phyloP scores from a whole-genome alignment of 2,329 filamentous ascomycete genomes.

The Juglanconis juglandina region DNA sequence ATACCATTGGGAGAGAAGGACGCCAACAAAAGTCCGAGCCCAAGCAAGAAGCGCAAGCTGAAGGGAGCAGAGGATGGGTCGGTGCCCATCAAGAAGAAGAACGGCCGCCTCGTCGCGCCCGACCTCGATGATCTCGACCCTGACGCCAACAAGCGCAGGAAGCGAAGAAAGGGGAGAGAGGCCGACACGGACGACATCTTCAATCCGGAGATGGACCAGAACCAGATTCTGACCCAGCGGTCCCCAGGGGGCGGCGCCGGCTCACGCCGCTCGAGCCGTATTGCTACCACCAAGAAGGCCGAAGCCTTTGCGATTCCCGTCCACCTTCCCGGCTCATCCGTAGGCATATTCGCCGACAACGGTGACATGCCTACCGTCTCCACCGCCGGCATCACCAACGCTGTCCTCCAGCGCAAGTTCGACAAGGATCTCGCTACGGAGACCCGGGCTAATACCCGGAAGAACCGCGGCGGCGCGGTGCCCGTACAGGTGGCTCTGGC shows the following conservation, averaged over 20 bases:
- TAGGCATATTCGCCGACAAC: conserved; percentile 23
- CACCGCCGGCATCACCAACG: conserved; percentile 18
- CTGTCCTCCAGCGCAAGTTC: conserved; percentile 27
- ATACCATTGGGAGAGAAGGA: conserved; percentile 33
- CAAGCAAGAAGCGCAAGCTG: conserved; percentile 36
- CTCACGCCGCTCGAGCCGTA: conserved; percentile 10
- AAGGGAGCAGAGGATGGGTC: conserved; percentile 15
- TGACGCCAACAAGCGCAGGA: conserved; percentile 28
- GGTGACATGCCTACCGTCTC: conserved; percentile 18
- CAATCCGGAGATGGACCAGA: conserved; percentile 22
- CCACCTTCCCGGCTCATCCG: conserved; percentile 28
- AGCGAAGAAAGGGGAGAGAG: conserved; percentile 27
- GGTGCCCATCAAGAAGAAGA: conserved; percentile 18
- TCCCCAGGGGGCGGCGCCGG: not conserved
- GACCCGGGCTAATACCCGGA: conserved; percentile 42
- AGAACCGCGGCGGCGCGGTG: conserved; percentile 40
- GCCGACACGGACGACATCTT: conserved; percentile 23
- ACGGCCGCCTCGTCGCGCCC: conserved; percentile 23
- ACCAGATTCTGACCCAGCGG: conserved; percentile 14
- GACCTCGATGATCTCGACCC: conserved; percentile 25
- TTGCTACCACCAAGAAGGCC: conserved; percentile 22
- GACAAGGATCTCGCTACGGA: conserved; percentile 41
- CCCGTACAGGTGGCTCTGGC: conserved; percentile 29
- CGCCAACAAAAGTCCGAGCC: conserved; percentile 35
- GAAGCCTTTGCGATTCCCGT: conserved; percentile 30